Base-by-base conservation (phyloP, 352 stramenopile species). In the Phytophthora vignae region DNA sequence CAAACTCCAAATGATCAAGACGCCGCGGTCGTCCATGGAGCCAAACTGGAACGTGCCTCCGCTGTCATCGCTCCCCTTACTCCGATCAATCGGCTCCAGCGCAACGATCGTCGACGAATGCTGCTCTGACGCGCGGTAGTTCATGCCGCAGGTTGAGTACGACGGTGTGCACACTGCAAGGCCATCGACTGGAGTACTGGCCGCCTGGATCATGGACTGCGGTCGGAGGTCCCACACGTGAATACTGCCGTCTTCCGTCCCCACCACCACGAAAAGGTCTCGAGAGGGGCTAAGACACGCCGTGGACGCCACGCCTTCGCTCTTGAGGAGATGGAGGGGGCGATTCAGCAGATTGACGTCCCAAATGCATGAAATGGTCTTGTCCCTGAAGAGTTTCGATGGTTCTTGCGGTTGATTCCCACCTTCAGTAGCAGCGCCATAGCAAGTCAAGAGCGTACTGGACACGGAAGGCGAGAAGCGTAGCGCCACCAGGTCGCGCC, bases 1-100 rank as follows among this genome's bases (percentile, higher is more conserved):
- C n/a, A 92, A 60, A 19, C 86, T 92, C 86, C 86, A 93, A 33
- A 93, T 78, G 21, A 93, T 78, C 10, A 93, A 61, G 19, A 91
- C 55, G 0, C 86, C 86, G 9, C 86, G 86, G 53, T 93, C 83
- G 29, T 93, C 86, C 64, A 93, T 85, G 3, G 86, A 92, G 1
- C 75, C 83, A 58, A 94, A 89, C 59, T 94, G 87, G 58, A 93
- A 92, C 3, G 75, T 77, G 36, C 76, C 75, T 42, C 64, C 73
- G 25, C 19, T 71, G 19, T 57, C 53, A 5, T 11, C 27, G 42
- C 22, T 62, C 22, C 49, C 38, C 56, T 56, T 58, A 44, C 33
- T 61, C 12, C 67, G 54, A 36, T 81, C 52, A 7, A 91, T 72
- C 8, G 71, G 50, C 17, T 88, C 69, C n/a, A 92, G 60, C 7